Evolutionary conservation across 768 basidiomycete genomes (phyloP).

Genomic region (Panaeolus papilionaceus): DNA sequence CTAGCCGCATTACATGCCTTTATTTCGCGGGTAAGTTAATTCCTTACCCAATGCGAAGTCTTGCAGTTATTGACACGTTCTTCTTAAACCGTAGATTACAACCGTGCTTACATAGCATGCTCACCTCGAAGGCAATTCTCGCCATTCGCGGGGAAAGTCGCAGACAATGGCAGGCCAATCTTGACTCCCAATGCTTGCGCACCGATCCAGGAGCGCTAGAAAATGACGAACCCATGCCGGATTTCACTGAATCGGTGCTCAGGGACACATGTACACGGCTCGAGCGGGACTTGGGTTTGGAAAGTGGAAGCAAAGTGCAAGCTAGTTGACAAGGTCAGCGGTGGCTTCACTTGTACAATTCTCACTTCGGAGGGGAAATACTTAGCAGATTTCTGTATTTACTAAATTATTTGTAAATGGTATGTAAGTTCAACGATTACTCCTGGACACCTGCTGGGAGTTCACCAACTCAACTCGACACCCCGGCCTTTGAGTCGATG

Average conservation of each 20-base stretch:
- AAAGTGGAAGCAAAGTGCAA: not conserved
- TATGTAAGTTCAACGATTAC: too few relatives aligned
- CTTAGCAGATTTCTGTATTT: not conserved
- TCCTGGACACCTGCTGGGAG: too few relatives aligned
- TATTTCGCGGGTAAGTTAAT: not conserved
- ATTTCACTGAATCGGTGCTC: not conserved
- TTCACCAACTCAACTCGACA: too few relatives aligned
- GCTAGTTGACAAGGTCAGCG: not conserved
- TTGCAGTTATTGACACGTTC: too few relatives aligned
- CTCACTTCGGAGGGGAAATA: not conserved
- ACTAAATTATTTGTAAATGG: too few relatives aligned
- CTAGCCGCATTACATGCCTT: conserved; percentile 3
- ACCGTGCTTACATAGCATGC: conserved; percentile 7
- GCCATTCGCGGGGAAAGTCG: not conserved
- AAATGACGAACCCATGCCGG: not conserved
- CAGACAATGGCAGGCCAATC: not conserved
- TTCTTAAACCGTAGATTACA: not conserved
- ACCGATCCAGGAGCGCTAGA: not conserved
- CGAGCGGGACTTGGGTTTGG: not conserved
- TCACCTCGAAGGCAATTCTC: conserved; percentile 2
- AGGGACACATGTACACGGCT: conserved; percentile 8
- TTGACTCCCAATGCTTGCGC: conserved; percentile 8
- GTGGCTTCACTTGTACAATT: not conserved
- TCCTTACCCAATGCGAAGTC: not conserved
- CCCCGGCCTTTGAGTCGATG: too few relatives aligned